These are phyloP conservation scores for Calocera cornea DNA, from an alignment of 768 basidiomycete species.

Conservation along the genomic window DNA sequence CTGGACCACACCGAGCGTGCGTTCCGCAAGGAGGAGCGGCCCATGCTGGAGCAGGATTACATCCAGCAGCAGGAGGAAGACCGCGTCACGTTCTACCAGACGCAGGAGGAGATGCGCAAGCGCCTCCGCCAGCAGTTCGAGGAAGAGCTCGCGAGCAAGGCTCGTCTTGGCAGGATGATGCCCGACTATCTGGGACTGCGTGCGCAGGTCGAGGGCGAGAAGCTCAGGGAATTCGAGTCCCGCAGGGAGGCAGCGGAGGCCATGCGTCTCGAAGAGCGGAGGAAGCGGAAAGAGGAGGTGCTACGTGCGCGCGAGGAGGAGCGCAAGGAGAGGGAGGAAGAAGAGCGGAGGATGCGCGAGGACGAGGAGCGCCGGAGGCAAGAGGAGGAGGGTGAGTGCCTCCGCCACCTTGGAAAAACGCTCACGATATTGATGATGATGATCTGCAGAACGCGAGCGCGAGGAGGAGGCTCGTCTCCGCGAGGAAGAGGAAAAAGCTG, in stretches of 20 bases:
- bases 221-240: slow-evolving; percentile 50
- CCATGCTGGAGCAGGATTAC: slow-evolving; percentile 76
- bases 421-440: not conserved
- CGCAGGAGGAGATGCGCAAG: slow-evolving; percentile 46
- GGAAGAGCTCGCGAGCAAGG: slow-evolving; percentile 60
- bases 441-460: slow-evolving; percentile 10
- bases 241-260: slow-evolving; percentile 41
- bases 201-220: slow-evolving; percentile 41
- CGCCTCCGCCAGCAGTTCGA: slow-evolving; percentile 43
- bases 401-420: not conserved
- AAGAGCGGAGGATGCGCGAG: slow-evolving; percentile 19
- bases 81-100: slow-evolving; percentile 47
- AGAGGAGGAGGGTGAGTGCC: slow-evolving; percentile 30
- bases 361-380: slow-evolving; percentile 22
- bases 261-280: slow-evolving; percentile 78
- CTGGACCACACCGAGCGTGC: slow-evolving; percentile 93
- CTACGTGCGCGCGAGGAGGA: slow-evolving; percentile 50
- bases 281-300: slow-evolving; percentile 45
- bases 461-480: slow-evolving; percentile 15
- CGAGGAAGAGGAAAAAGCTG: slow-evolving; percentile 8
- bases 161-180: slow-evolving; percentile 56
- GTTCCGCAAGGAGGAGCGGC: slow-evolving; percentile 82
- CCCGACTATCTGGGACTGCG: slow-evolving; percentile 48
- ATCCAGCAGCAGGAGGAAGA: slow-evolving; percentile 70
- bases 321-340: slow-evolving; percentile 26